Evolutionary conservation across 805 yeast species (phyloP).

Genomic region (Nakazawaea holstii): DNA sequence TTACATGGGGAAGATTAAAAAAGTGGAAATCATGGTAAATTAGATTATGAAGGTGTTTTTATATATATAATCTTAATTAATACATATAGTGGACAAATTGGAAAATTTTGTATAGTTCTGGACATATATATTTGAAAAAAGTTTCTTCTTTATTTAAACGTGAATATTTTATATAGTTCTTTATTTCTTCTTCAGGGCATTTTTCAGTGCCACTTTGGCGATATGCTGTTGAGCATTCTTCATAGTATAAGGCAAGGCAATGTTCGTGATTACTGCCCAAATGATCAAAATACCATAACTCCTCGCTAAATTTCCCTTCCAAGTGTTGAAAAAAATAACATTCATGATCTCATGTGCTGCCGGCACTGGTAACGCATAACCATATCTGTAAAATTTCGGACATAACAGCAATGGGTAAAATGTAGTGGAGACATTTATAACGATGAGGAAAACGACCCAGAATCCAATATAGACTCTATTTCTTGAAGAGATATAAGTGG

Average conservation of each 20-base stretch:
- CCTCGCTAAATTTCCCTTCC: conserved; percentile 55
- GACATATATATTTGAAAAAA: too few relatives aligned
- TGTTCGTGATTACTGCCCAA: conserved; percentile 53
- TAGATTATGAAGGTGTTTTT: too few relatives aligned
- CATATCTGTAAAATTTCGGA: conserved; percentile 52
- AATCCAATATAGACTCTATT: conserved; percentile 59
- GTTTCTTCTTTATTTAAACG: too few relatives aligned
- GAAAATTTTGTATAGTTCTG: too few relatives aligned
- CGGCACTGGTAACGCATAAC: conserved; percentile 63
- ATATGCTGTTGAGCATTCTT: conserved; percentile 16
- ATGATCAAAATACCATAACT: conserved; percentile 51
- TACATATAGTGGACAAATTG: too few relatives aligned
- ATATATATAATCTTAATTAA: too few relatives aligned
- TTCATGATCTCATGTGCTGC: conserved; percentile 52
- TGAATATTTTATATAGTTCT: neutral
- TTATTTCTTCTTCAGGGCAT: conserved; percentile 3
- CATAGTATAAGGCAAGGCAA: conserved; percentile 31
- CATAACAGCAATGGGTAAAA: conserved; percentile 53
- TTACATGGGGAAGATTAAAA: too few relatives aligned
- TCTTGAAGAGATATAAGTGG: conserved; percentile 39
- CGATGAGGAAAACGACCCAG: conserved; percentile 67
- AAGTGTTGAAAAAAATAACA: conserved; percentile 51
- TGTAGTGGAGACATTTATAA: conserved; percentile 58
- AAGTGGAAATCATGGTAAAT: too few relatives aligned
- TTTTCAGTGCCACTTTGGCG: neutral